phyloP scores from a whole-genome alignment of 1,139 yeast genomes.

The Saccharomyces pastorianus region DNA sequence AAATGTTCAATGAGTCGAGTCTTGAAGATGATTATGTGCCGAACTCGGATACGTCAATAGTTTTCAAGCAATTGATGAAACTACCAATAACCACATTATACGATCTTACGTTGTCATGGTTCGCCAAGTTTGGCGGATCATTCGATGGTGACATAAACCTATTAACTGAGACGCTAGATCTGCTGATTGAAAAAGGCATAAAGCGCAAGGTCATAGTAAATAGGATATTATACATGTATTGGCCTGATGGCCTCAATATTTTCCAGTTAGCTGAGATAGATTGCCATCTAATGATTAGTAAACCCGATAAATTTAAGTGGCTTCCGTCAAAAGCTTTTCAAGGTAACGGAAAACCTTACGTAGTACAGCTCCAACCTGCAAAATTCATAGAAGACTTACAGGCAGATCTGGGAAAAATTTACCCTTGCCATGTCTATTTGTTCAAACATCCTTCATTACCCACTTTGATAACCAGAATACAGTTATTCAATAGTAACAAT shows the following conservation, averaged over 20 bases:
- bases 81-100: conserved; percentile 15
- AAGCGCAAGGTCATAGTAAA: conserved; percentile 12
- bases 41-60: conserved; percentile 7
- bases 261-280: conserved; percentile 69
- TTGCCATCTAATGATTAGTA: conserved; percentile 53
- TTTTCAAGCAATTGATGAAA: conserved; percentile 13
- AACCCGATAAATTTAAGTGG: conserved; percentile 50
- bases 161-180: conserved; percentile 4
- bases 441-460: conserved; percentile 62
- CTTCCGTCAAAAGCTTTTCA: conserved; percentile 47
- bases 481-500: conserved; percentile 48
- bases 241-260: conserved; percentile 58
- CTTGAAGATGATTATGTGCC: conserved; percentile 11
- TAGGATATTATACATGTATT: conserved; percentile 44
- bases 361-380: conserved; percentile 35
- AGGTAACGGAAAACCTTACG: conserved; percentile 33
- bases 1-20: neutral
- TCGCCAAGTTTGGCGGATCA: conserved; percentile 11
- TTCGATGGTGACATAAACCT: conserved; percentile 2
- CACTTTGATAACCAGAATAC: conserved; percentile 53
- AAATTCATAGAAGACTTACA: conserved; percentile 43
- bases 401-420: conserved; percentile 41
- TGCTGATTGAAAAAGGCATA: conserved; percentile 7
- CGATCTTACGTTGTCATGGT: conserved; percentile 19
- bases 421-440: conserved; percentile 54